Conservation (phyloP, 2,329 filamentous ascomycete species). For the Pseudocercospora fuligena region DNA sequence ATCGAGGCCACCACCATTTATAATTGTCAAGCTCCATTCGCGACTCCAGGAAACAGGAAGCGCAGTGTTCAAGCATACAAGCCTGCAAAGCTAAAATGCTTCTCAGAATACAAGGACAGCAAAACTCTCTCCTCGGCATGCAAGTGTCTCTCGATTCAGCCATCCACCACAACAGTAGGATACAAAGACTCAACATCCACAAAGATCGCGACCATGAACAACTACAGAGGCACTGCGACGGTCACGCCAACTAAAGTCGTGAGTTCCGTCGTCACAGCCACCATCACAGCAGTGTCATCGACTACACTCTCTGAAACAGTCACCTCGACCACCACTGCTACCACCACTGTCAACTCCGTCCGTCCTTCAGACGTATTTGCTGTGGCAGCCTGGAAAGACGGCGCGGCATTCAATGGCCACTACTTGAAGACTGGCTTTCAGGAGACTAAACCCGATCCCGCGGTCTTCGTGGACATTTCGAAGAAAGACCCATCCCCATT, state of each 20-base stretch:
- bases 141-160: conserved; percentile 2
- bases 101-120: conserved; percentile 5
- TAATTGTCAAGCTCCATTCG: conserved; percentile 7
- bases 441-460: background rate
- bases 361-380: background rate
- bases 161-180: background rate
- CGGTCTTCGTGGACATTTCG: background rate
- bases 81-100: background rate
- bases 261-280: background rate
- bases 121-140: conserved; percentile 3
- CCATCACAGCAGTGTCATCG: background rate
- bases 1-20: background rate
- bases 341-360: conserved; percentile 1
- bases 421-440: background rate
- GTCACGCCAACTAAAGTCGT: background rate
- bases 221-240: background rate
- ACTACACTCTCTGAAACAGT: background rate
- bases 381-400: conserved; percentile 3
- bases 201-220: background rate
- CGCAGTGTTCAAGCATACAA: background rate
- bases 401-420: background rate
- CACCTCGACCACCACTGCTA: background rate
- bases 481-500: background rate
- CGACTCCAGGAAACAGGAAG: background rate
- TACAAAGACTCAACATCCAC: background rate